Base-by-base conservation (phyloP, 2,329 filamentous ascomycete genomes). In the Pseudogymnoascus sp. region DNA sequence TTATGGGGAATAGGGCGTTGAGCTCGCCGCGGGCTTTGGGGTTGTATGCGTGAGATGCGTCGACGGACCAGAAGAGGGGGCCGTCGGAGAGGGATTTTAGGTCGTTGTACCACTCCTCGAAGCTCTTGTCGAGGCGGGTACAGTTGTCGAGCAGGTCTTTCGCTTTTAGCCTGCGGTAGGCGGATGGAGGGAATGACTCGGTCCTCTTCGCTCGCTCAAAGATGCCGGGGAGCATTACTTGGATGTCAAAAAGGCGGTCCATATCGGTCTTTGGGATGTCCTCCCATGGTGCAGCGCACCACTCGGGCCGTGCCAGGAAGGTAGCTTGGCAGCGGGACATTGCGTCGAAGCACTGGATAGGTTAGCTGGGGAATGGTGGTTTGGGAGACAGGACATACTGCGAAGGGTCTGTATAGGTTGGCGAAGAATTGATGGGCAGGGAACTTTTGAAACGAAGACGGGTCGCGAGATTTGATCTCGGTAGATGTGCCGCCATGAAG, bases 351-450 rank as follows among this genome's bases (percentile, higher is more conserved):
- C 80, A 76, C 80, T 83, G 38, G 9, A 13, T 15, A 8, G n/a
- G 8, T 17, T 19, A 19, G 36, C 8, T 11, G n/a, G 17, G 36
- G 33, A 13, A 10, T 21, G n/a, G 36, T 19, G n/a, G 21, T 6
- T 11, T 35, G 10, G n/a, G 10, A 28, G 15, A 38, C 31, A n/a
- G 38, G 7, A 76, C 82, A 75, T 74, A 84, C 82, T 53, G 79
- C 80, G 59, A 75, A 78, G 13, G 79, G 81, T 23, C 83, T 78
- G 67, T 81, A 85, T 4, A 85, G 76, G 10, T 82, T 77, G 23
- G 79, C 78, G 63, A 85, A 85, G 69, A 83, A 84, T 68, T 85
- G 82, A 64, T 85, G 83, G 10, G 79, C 76, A 1, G 83, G 83
- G 62, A 85, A 85, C 0, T 72, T 72, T 38, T 75, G 75, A 65